Conservation (phyloP, 305 asterid species). For the Fraxinus xanthoxyloides region DNA sequence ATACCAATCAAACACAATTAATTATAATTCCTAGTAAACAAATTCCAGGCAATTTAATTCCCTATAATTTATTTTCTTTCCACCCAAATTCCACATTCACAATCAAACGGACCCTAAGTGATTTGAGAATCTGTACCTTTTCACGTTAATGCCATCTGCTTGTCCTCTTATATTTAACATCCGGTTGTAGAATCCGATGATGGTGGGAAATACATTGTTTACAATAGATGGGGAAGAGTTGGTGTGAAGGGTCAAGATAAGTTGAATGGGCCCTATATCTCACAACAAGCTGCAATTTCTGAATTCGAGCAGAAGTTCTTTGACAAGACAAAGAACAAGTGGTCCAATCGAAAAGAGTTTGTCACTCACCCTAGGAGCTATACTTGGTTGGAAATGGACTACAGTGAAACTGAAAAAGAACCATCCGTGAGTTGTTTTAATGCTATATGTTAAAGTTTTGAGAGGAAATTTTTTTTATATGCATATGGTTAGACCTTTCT, state of each 20-base stretch:
- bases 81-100: too few relatives aligned
- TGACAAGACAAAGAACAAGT: conserved; percentile 68
- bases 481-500: conserved; percentile 11
- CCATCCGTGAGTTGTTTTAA: conserved; percentile 49
- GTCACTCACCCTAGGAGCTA: conserved; percentile 52
- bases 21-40: too few relatives aligned
- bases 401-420: conserved; percentile 52
- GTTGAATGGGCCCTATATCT: conserved; percentile 55
- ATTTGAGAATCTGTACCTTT: not conserved
- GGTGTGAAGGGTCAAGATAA: conserved; percentile 83
- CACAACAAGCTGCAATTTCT: conserved; percentile 48
- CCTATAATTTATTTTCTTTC: too few relatives aligned
- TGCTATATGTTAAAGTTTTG: too few relatives aligned
- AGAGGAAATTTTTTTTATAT: too few relatives aligned
- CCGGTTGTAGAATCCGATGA: conserved; percentile 74
- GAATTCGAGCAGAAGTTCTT: conserved; percentile 70
- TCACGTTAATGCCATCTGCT: not conserved
- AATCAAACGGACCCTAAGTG: too few relatives aligned
- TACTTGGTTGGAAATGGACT: conserved; percentile 97
- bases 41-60: too few relatives aligned
- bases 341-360: conserved; percentile 63
- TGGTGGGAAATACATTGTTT: conserved; percentile 68
- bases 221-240: conserved; percentile 94
- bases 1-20: too few relatives aligned
- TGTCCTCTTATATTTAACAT: conserved; percentile 10